These are phyloP conservation scores for Nematodospora anomalae DNA, from an alignment of 1,139 yeast species.

Conservation along the genomic window DNA sequence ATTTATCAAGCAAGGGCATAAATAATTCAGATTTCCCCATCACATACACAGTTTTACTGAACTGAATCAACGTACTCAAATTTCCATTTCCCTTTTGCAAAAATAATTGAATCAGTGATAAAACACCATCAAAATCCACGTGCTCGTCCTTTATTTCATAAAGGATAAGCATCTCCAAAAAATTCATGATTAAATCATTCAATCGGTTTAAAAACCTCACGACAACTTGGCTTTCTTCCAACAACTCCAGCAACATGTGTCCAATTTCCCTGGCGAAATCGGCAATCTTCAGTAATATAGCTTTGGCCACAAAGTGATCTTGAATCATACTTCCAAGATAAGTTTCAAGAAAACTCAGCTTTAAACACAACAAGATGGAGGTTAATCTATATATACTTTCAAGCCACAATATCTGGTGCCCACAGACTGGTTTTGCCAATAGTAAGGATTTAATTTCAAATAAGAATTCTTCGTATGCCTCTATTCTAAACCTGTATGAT, in stretches of 20 bases:
- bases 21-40: conserved; percentile 25
- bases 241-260: conserved; percentile 2
- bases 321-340: not conserved
- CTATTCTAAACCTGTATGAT: conserved; percentile 2
- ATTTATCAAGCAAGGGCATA: conserved; percentile 16
- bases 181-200: conserved; percentile 6
- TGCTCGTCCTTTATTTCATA: conserved; percentile 18
- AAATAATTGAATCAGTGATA: conserved; percentile 9
- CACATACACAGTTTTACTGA: conserved; percentile 23
- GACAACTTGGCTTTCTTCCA: not conserved
- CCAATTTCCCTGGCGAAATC: not conserved
- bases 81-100: conserved; percentile 6
- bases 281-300: not conserved
- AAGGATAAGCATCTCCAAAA: conserved; percentile 18
- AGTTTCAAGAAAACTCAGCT: not conserved
- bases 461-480: conserved; percentile 9
- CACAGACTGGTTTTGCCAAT: conserved; percentile 2
- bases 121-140: conserved; percentile 1
- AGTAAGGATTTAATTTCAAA: conserved; percentile 5
- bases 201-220: conserved; percentile 3
- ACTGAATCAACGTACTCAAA: conserved; percentile 21
- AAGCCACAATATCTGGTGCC: conserved; percentile 14
- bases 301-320: not conserved
- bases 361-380: conserved; percentile 5
- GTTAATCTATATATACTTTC: conserved; percentile 8